Percentiles rank a stretch among this genome's conserved stretches.
These are phyloP conservation scores for Cladosporium sp. DNA, from an alignment of 2,329 filamentous ascomycete species.

Conservation along the genomic window DNA sequence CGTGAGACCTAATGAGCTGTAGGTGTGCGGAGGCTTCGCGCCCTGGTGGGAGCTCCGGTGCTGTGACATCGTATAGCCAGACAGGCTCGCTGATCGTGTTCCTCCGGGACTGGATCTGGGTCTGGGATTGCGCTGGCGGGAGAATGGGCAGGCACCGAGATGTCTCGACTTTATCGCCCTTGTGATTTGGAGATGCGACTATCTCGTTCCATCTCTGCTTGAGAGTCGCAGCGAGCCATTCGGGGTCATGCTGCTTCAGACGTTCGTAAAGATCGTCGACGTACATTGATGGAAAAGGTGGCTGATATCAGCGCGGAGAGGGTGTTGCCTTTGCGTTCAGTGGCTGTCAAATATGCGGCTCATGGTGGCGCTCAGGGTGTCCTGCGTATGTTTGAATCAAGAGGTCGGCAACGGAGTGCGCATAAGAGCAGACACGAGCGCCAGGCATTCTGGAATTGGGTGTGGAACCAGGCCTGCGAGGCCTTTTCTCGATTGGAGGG, in stretches of 20 bases:
- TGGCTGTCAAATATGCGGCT: not conserved
- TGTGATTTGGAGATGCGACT: not conserved
- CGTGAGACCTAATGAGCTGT: constrained; percentile 21
- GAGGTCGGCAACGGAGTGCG: no score
- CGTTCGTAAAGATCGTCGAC: constrained; percentile 17
- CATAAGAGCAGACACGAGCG: no score
- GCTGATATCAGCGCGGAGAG: not conserved
- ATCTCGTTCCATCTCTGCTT: constrained; percentile 4
- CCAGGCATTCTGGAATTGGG: not conserved
- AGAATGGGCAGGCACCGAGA: not conserved
- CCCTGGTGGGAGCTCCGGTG: not conserved
- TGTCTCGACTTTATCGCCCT: not conserved
- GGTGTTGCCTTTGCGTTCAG: not conserved
- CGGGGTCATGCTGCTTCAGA: constrained; percentile 22
- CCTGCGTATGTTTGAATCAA: not conserved
- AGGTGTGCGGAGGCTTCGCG: constrained; percentile 18
- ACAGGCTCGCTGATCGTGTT: not conserved
- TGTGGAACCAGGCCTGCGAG: not conserved
- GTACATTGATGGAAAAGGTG: not conserved
- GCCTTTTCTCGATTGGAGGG: not conserved
- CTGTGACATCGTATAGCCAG: constrained; percentile 20
- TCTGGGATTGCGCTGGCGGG: not conserved
- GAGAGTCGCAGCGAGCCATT: constrained; percentile 24
- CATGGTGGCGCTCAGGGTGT: not conserved
- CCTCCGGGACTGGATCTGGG: not conserved